A percentile compares a stretch with the other conserved stretches of the same genome.
phyloP scores from a whole-genome alignment of 257 asterid species.

The Petrea volubilis region DNA sequence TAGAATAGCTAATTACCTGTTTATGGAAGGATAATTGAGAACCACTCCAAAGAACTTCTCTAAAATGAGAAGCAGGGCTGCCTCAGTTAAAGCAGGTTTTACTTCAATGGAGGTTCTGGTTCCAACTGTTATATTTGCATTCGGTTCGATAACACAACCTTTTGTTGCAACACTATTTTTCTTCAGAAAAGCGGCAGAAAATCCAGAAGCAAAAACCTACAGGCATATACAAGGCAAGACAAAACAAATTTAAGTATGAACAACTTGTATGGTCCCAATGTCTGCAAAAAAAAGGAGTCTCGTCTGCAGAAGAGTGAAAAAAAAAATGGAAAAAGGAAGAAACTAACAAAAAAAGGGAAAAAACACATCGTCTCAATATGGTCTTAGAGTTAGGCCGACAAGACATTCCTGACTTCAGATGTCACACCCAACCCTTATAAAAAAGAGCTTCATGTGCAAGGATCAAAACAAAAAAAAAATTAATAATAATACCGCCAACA shows the following conservation, averaged over 20 bases:
- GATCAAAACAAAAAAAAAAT: no score
- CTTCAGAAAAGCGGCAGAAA: conserved; percentile 90
- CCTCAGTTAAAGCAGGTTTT: conserved; percentile 70
- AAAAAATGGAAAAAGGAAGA: no score
- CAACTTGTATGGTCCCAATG: background rate
- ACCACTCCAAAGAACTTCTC: conserved; percentile 80
- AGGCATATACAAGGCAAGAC: conserved; percentile 9
- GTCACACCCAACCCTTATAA: no score
- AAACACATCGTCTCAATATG: no score
- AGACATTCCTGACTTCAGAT: no score
- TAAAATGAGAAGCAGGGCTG: conserved; percentile 60
- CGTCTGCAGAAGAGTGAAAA: background rate
- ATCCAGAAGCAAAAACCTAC: conserved; percentile 94
- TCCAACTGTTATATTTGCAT: conserved; percentile 34
- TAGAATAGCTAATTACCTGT: conserved; percentile 48
- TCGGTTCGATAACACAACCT: conserved; percentile 37
- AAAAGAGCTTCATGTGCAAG: no score
- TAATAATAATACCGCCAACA: no score
- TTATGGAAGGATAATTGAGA: conserved; percentile 69
- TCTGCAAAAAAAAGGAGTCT: background rate
- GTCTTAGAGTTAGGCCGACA: no score
- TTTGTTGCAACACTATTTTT: conserved; percentile 80
- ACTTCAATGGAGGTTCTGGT: conserved; percentile 55
- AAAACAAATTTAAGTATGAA: background rate
- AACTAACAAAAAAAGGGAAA: no score